Evolutionary conservation across 257 asterid genomes (phyloP).

Genomic region (Oldenlandia corymbosa): DNA sequence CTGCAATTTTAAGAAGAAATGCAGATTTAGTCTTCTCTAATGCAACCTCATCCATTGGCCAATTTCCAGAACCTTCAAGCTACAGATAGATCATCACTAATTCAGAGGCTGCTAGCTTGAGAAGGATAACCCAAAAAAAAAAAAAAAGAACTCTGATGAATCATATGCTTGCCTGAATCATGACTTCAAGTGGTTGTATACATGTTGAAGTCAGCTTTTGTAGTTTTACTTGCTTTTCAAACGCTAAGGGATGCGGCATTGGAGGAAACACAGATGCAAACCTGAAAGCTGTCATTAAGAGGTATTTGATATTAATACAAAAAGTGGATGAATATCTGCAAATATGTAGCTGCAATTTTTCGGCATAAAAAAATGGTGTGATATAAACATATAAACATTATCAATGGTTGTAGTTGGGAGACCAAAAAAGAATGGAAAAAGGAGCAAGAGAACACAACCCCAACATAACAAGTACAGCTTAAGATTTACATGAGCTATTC

Average conservation of each 20-base stretch:
- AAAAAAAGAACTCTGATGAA: conserved; percentile 9
- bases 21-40: conserved; percentile 94
- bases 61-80: conserved; percentile 98
- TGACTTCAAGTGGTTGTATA: conserved; percentile 72
- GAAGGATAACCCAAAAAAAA: conserved; percentile 1
- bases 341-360: neutral
- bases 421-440: no score
- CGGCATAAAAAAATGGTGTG: no score
- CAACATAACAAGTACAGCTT: neutral
- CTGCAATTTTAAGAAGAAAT: conserved; percentile 86
- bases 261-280: conserved; percentile 84
- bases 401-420: no score
- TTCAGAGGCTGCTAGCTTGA: conserved; percentile 3
- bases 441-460: neutral
- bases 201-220: conserved; percentile 59
- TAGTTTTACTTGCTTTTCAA: conserved; percentile 43
- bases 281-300: conserved; percentile 76
- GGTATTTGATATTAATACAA: neutral
- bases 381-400: no score
- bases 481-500: neutral
- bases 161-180: conserved; percentile 82
- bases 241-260: conserved; percentile 85
- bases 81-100: conserved; percentile 27
- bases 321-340: neutral
- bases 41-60: conserved; percentile 95